phyloP scores from a whole-genome alignment of 345 rosid species.

The Luvunga scandens region DNA sequence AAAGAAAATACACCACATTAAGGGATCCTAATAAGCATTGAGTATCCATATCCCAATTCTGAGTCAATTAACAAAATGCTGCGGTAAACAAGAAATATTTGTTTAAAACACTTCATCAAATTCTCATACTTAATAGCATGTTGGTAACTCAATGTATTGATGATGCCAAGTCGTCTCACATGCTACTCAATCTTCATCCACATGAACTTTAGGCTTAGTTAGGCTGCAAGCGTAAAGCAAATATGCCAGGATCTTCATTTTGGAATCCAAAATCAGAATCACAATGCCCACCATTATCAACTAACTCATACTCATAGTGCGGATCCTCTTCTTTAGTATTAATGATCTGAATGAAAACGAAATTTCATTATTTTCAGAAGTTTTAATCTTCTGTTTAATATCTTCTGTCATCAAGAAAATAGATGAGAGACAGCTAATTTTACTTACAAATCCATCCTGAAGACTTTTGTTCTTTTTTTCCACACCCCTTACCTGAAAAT shows the following conservation, averaged over 20 bases:
- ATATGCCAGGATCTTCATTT: slow-evolving; percentile 40
- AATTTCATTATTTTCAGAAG: background rate
- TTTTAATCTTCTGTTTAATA: background rate
- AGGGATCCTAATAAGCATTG: no score
- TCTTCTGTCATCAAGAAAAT: background rate
- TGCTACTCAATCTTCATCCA: slow-evolving; percentile 19
- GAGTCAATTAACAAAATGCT: no score
- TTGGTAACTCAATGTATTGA: background rate
- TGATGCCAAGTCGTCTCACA: background rate
- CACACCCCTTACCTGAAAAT: slow-evolving; percentile 42
- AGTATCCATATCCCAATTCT: no score
- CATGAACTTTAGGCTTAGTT: slow-evolving; percentile 26
- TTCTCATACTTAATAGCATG: background rate
- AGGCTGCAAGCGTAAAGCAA: slow-evolving; percentile 42
- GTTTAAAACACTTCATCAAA: background rate
- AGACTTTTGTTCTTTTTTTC: slow-evolving; percentile 47
- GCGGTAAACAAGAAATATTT: no score
- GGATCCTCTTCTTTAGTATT: slow-evolving; percentile 54
- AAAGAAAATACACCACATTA: no score
- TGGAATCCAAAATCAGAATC: slow-evolving; percentile 45
- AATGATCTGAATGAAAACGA: slow-evolving; percentile 23
- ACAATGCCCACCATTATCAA: slow-evolving; percentile 53
- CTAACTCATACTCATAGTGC: slow-evolving; percentile 43
- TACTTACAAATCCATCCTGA: slow-evolving; percentile 46
- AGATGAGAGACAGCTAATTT: background rate